Evolutionary conservation across 768 basidiomycete species (phyloP).

Genomic region (Russula abietina): DNA sequence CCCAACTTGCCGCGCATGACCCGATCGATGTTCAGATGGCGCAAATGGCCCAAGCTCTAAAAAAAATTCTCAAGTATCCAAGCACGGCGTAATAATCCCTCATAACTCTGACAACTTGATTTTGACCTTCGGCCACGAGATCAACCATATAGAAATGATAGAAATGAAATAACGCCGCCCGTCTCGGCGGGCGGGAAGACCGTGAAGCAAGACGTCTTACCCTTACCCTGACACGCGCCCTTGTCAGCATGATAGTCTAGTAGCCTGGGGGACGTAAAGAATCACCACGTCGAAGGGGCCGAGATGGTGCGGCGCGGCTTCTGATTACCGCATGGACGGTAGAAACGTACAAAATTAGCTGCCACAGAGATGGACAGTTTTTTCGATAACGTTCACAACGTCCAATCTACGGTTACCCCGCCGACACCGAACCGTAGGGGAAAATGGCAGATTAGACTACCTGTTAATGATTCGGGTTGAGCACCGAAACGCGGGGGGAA

Average conservation of each 20-base stretch:
- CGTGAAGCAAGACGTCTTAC: neutral
- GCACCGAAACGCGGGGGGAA: no score
- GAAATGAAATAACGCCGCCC: neutral
- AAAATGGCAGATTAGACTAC: neutral
- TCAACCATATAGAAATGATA: no score
- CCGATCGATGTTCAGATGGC: neutral
- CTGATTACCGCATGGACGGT: neutral
- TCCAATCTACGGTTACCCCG: neutral
- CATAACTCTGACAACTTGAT: neutral
- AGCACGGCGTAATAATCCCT: neutral
- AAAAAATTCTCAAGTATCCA: neutral
- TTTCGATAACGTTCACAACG: neutral
- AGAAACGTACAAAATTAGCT: neutral
- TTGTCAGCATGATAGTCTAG: no score
- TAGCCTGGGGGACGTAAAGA: neutral
- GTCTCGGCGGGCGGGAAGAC: neutral
- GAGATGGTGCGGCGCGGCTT: neutral
- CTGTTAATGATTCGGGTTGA: neutral
- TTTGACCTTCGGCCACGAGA: neutral
- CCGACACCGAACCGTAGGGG: neutral
- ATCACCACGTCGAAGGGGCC: neutral
- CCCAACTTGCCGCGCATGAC: neutral
- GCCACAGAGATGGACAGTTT: neutral
- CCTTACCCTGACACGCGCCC: neutral
- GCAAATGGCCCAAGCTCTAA: neutral